A percentile compares a stretch with the other conserved stretches of the same genome.
These are phyloP conservation scores for Blastocystis sp. DNA, from an alignment of 352 stramenopile genomes.

Conservation along the genomic window DNA sequence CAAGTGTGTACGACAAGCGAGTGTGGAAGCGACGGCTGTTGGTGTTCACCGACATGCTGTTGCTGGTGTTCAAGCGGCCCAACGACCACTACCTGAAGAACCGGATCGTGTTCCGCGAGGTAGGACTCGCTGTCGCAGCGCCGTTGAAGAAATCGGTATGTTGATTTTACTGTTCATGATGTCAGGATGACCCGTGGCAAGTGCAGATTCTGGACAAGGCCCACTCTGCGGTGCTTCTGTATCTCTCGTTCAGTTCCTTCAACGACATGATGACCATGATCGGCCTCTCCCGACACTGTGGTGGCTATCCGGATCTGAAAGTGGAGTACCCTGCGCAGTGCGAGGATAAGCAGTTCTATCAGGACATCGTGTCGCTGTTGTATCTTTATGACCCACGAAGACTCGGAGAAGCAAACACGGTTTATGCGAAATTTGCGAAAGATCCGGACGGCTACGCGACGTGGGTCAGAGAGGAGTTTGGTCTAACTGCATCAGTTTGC, in stretches of 20 bases:
- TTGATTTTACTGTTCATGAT: not conserved
- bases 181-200: not conserved
- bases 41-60: not conserved
- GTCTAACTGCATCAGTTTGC: slow-evolving; percentile 8
- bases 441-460: not conserved
- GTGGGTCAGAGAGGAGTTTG: not conserved
- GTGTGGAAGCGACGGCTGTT: slow-evolving; percentile 46
- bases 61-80: slow-evolving; percentile 48
- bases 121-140: not conserved
- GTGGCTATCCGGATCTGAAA: not conserved
- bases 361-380: not conserved
- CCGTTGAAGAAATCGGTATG: slow-evolving; percentile 9
- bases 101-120: not conserved
- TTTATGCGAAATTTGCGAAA: not conserved
- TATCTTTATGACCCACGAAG: slow-evolving; percentile 13
- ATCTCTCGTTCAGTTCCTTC: not conserved
- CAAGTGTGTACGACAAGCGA: not conserved
- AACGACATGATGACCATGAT: slow-evolving; percentile 51
- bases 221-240: not conserved
- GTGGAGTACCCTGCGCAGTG: not conserved
- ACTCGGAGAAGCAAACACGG: not conserved
- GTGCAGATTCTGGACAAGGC: not conserved
- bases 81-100: slow-evolving; percentile 60
- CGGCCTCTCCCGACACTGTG: not conserved
- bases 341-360: not conserved